These are phyloP conservation scores for Reutealis trisperma DNA, from an alignment of 345 rosid species.

Conservation along the genomic window DNA sequence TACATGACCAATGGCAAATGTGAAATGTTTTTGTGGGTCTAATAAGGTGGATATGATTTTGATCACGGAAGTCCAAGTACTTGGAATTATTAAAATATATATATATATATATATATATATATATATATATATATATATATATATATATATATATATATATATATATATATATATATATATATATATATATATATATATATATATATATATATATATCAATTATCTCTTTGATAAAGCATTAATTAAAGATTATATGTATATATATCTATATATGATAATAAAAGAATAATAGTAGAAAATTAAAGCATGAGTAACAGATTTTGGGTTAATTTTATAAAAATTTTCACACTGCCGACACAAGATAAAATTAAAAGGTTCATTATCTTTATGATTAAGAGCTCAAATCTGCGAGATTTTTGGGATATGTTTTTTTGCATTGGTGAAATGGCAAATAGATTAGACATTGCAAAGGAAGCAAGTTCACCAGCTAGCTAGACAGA, in stretches of 20 bases:
- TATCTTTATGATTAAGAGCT: background rate
- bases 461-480: background rate
- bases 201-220: too few species aligned
- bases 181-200: too few species aligned
- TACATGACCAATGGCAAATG: background rate
- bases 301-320: too few species aligned
- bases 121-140: too few species aligned
- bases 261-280: too few species aligned
- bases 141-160: too few species aligned
- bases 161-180: too few species aligned
- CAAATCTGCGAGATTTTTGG: slow-evolving; percentile 37
- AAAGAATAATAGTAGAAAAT: too few species aligned
- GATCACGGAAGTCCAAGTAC: background rate
- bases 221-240: too few species aligned
- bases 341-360: slow-evolving; percentile 16
- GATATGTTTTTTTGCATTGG: slow-evolving; percentile 26
- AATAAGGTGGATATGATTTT: background rate
- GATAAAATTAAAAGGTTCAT: background rate
- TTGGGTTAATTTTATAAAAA: too few species aligned
- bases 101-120: too few species aligned
- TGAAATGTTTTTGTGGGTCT: background rate
- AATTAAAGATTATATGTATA: too few species aligned
- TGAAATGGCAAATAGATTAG: slow-evolving; percentile 7
- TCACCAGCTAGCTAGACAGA: slow-evolving; percentile 21
- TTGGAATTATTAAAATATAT: background rate